Evolutionary conservation across 306 rosid genomes (phyloP), one percentile per base, ranked within the genome.

Genomic region (peach (Prunus persica)): DNA sequence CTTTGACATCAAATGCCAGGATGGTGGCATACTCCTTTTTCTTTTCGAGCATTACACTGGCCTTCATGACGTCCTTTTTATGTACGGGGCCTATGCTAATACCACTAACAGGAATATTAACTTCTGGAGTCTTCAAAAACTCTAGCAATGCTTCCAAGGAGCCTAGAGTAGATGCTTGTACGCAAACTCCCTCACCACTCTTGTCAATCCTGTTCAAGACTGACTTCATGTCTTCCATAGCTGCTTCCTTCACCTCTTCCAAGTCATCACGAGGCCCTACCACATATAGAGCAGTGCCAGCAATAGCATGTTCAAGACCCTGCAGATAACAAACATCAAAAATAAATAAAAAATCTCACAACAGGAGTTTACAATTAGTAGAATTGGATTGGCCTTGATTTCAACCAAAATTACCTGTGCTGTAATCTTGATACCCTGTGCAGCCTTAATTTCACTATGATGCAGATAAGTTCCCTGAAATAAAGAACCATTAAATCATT

Each of bases 261-360:
- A 95, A 74, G 86, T 92, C 93, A 83, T 95, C 97, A 2, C 77
- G 84, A 74, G 99, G 88, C 78, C 89, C 90, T 65, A 95, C 99
- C 67, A 95, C 93, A 71, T 95, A 78, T 65, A 92, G 90, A 81
- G 88, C 88, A 73, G 96, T 88, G 24, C 99, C 99, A 74, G 97
- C 96, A 86, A 95, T 88, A 81, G 99, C 99, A 71, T 92, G 97
- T 73, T 92, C 98, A 79, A 95, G 99, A 63, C 97, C 98, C 99
- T 95, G 79, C 60, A 80, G 28, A 55, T 67, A 34, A 76, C 54
- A 71, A 77, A 74, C 22, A 15, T 5, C 25, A 27, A 19, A 51
- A 18, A 56, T 22, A 32, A 65, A 72, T 28, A 38, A n/a, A 70
- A n/a, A 70, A 8, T 58, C 69, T 10, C 30, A 27, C 58, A 18